Conservation (phyloP, 192 early-diverging fungal genomes). For the Allomyces arbusculus region DNA sequence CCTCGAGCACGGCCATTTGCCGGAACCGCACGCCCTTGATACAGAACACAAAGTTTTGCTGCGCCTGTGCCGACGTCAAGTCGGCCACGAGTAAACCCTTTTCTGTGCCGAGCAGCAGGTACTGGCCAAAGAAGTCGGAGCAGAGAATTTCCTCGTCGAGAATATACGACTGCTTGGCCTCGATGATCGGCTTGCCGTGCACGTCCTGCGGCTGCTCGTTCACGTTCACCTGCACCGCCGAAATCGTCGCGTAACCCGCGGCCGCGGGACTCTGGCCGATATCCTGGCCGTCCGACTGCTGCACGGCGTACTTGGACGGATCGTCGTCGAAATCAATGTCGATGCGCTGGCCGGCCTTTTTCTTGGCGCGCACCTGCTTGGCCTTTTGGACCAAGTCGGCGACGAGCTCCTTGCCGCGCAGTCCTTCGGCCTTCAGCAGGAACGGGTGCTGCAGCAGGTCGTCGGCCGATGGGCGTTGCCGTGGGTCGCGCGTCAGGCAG, state of each 20-base stretch:
- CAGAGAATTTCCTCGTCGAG: not conserved
- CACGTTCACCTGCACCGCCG: not conserved
- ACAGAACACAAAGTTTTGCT: conserved; percentile 20
- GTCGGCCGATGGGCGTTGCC: conserved; percentile 21
- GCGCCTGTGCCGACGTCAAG: conserved; percentile 9
- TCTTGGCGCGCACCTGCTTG: conserved; percentile 19
- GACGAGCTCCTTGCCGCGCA: conserved; percentile 24
- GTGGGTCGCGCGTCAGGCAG: conserved; percentile 33
- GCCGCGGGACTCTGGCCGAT: not conserved
- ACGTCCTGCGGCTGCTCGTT: not conserved
- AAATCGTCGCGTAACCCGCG: not conserved
- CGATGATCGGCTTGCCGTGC: not conserved
- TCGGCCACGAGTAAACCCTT: conserved; percentile 32
- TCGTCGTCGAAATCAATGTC: conserved; percentile 30
- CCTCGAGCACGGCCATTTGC: conserved; percentile 28
- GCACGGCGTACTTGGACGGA: conserved; percentile 11
- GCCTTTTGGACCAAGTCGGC: conserved; percentile 24
- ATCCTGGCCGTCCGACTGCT: not conserved
- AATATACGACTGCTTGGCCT: conserved; percentile 1
- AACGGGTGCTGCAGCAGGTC: conserved; percentile 38
- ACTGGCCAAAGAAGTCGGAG: conserved; percentile 8
- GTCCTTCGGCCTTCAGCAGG: conserved; percentile 17
- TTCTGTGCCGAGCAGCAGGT: conserved; percentile 29
- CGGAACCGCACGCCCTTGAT: conserved; percentile 33
- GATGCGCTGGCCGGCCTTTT: conserved; percentile 26